A percentile compares a stretch with the other conserved stretches of the same genome.
Conservation (phyloP, 1,284 basidiomycete species). For the Peniophora sp. region DNA sequence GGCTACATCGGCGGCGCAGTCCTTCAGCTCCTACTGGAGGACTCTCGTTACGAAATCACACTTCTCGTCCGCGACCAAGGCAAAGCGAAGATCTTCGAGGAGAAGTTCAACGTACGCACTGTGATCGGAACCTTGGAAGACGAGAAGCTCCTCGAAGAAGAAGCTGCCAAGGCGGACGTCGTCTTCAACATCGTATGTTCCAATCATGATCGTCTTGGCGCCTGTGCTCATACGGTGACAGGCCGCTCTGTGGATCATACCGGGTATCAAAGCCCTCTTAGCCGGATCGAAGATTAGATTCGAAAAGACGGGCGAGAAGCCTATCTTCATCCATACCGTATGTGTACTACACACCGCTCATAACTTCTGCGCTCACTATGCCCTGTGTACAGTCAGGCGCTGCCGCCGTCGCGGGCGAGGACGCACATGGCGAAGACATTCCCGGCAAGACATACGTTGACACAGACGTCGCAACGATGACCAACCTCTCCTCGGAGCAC, state of each 20-base stretch:
- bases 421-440: conserved; percentile 27
- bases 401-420: conserved; percentile 28
- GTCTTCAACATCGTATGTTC: conserved; percentile 36
- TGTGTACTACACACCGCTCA: not conserved
- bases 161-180: conserved; percentile 37
- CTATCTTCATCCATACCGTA: conserved; percentile 41
- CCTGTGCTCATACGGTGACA: conserved; percentile 13
- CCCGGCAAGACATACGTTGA: conserved; percentile 37
- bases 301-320: conserved; percentile 26
- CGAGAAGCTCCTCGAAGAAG: conserved; percentile 21
- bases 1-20: conserved; percentile 52
- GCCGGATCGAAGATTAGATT: conserved; percentile 34
- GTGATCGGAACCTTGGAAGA: conserved; percentile 27
- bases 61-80: conserved; percentile 32
- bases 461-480: conserved; percentile 29
- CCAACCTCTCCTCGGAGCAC: conserved; percentile 25
- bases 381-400: too few species aligned
- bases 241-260: conserved; percentile 36
- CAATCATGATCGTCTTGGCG: not conserved
- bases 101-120: conserved; percentile 22
- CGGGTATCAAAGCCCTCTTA: conserved; percentile 33
- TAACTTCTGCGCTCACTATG: too few species aligned
- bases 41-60: conserved; percentile 30
- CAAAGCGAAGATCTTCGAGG: conserved; percentile 20
- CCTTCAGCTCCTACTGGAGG: conserved; percentile 31